Evolutionary conservation across 2,329 filamentous ascomycete genomes (phyloP), one percentile per base, ranked within the genome.

Genomic region (Stagonosporopsis vannaccii): DNA sequence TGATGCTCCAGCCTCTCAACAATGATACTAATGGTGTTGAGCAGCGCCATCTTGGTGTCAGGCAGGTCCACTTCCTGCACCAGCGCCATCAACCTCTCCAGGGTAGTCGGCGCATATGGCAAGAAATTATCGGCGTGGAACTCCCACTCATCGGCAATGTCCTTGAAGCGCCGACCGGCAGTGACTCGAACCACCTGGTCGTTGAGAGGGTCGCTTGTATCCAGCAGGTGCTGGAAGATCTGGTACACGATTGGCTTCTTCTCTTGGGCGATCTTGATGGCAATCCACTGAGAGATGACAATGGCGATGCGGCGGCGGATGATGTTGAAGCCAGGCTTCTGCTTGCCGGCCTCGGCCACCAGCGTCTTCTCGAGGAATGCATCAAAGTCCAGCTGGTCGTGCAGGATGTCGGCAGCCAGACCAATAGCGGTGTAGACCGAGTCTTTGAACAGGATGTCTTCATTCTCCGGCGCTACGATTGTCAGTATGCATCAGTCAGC

Each of bases 401-500:
- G 83, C 15, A 98, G 80, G 35, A 93, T 87, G 2, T 91, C 84
- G 1, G 93, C 91, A 0, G 95, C 87, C 46, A 97, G 82, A 2
- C 94, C 93, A 78, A 99, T 89, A 11, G 94, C 92, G 5, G 91
- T 96, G 71, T 99, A 99, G 0, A 98, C 87, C 0, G 94, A 94
- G 73, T 99, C 95, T 73, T 97, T 98, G 57, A 90, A 87, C 15
- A 95, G 83, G 12, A 98, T 84, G 61, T 95, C 87, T 37, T 82
- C 81, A 58, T 87, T 87, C 11, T 85, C 79, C 4, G 81, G 80
- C n/a, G 76, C 82, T 84, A 51, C 15, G 17, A 35, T 13, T 4
- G 56, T 76, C 66, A 69, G 62, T 55, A 51, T 9, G 22, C 17
- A 8, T 19, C 30, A 32, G 26, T 13, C 12, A 19, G 17, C 11